phyloP scores from a whole-genome alignment of 371 early-diverging fungal genomes.

The Entomophthora muscae region DNA sequence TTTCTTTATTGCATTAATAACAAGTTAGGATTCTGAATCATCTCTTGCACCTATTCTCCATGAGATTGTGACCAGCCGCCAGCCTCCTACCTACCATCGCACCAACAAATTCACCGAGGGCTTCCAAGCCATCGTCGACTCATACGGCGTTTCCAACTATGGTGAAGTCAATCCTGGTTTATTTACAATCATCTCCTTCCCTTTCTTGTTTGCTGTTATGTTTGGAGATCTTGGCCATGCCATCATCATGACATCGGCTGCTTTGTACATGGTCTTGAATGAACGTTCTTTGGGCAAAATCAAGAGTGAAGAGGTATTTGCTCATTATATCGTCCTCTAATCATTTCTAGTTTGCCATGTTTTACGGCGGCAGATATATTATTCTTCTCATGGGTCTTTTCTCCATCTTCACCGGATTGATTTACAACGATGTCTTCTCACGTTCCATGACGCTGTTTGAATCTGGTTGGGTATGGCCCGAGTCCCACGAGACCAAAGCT shows the following conservation, averaged over 20 bases:
- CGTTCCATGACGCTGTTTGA: slow-evolving; percentile 53
- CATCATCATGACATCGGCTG: slow-evolving; percentile 58
- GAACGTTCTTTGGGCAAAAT: slow-evolving; percentile 60
- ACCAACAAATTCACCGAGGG: slow-evolving; percentile 91
- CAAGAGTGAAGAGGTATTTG: slow-evolving; percentile 47
- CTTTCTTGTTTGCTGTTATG: slow-evolving; percentile 99
- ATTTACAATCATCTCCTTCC: slow-evolving; percentile 95
- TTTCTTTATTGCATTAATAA: neutral
- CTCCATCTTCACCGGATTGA: slow-evolving; percentile 92
- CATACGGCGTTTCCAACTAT: slow-evolving; percentile 97
- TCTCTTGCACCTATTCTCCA: slow-evolving; percentile 71
- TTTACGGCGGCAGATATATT: slow-evolving; percentile 94
- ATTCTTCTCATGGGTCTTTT: slow-evolving; percentile 92
- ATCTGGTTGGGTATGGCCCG: slow-evolving; percentile 56
- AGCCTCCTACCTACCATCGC: slow-evolving; percentile 91
- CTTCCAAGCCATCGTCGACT: slow-evolving; percentile 96
- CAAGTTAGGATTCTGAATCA: slow-evolving; percentile 16
- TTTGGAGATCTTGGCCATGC: slow-evolving; percentile 99
- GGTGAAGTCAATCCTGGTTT: slow-evolving; percentile 99
- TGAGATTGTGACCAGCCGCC: slow-evolving; percentile 60
- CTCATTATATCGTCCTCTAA: neutral
- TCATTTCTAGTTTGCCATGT: slow-evolving; percentile 55
- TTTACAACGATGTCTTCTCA: slow-evolving; percentile 98
- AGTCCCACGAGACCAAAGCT: slow-evolving; percentile 23
- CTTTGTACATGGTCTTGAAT: slow-evolving; percentile 56